phyloP scores from a whole-genome alignment of 495 filamentous ascomycete species.

The Talaromyces ruber region DNA sequence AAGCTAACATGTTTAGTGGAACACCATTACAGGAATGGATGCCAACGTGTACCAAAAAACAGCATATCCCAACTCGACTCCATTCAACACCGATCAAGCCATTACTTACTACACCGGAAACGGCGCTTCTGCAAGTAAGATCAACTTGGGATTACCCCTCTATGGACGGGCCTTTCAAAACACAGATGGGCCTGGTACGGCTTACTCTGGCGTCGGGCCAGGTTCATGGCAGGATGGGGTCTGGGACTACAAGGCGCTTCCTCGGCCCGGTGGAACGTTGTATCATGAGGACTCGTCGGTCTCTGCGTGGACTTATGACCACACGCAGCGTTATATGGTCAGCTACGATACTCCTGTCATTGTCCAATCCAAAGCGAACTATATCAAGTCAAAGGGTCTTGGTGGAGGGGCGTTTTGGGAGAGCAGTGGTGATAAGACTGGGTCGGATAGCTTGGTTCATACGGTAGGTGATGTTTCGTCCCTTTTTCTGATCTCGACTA shows the following conservation, averaged over 20 bases:
- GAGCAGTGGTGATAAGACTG: slow-evolving; percentile 59
- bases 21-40: slow-evolving; percentile 64
- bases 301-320: slow-evolving; percentile 48
- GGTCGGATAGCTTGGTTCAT: slow-evolving; percentile 50
- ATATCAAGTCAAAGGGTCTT: slow-evolving; percentile 52
- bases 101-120: slow-evolving; percentile 49
- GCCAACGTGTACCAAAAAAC: slow-evolving; percentile 59
- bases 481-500: neutral
- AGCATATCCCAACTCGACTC: slow-evolving; percentile 49
- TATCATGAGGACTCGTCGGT: slow-evolving; percentile 4
- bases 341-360: slow-evolving; percentile 63
- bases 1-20: slow-evolving; percentile 46
- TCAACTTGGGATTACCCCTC: slow-evolving; percentile 79
- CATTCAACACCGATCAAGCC: slow-evolving; percentile 37
- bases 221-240: slow-evolving; percentile 68
- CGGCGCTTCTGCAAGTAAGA: slow-evolving; percentile 59
- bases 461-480: slow-evolving; percentile 14
- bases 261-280: slow-evolving; percentile 26
- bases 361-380: slow-evolving; percentile 53
- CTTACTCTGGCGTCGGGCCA: slow-evolving; percentile 61
- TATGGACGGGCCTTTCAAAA: slow-evolving; percentile 77
- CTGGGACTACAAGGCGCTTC: slow-evolving; percentile 70
- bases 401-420: slow-evolving; percentile 94
- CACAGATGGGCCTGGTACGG: slow-evolving; percentile 63
- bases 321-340: slow-evolving; percentile 48